These are phyloP conservation scores for Ogataea methanolica DNA, from an alignment of 805 yeast species.

Conservation along the genomic window DNA sequence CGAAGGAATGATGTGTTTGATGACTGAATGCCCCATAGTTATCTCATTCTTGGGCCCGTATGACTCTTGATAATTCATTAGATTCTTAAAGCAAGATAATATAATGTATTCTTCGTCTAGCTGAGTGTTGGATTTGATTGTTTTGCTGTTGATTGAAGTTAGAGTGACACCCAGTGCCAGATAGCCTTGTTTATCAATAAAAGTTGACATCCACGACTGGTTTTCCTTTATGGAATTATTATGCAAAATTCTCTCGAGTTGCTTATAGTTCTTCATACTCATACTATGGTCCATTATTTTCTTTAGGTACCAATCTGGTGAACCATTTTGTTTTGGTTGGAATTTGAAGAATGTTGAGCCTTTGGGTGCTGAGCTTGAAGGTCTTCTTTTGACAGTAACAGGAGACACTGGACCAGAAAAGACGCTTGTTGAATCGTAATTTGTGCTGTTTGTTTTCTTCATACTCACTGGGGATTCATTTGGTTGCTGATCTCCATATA, in stretches of 20 bases:
- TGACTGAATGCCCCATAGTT: constrained; percentile 36
- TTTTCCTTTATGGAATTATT: constrained; percentile 3
- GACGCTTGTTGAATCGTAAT: too few relatives aligned
- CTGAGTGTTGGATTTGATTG: constrained; percentile 41
- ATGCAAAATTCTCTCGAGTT: constrained; percentile 20
- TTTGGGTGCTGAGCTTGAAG: neutral
- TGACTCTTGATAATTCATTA: constrained; percentile 61
- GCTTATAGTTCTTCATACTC: constrained; percentile 35
- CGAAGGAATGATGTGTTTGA: constrained; percentile 66
- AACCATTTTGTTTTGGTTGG: constrained; percentile 3
- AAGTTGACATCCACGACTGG: constrained; percentile 67
- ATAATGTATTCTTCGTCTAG: constrained; percentile 68
- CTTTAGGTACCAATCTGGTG: constrained; percentile 44
- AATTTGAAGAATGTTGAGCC: neutral
- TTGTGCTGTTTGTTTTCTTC: neutral
- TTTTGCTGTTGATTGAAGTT: constrained; percentile 42
- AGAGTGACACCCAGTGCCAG: constrained; percentile 67
- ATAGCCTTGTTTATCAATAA: constrained; percentile 79
- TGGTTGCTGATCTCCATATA: constrained; percentile 4
- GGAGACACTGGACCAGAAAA: too few relatives aligned
- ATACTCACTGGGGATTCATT: constrained; percentile 3
- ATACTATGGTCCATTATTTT: constrained; percentile 35
- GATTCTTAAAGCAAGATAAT: constrained; percentile 71
- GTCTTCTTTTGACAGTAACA: too few relatives aligned
- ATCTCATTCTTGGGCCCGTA: constrained; percentile 44